These are phyloP conservation scores for Oryza meyeriana DNA, from an alignment of 176 grass and related monocot species.

Conservation along the genomic window DNA sequence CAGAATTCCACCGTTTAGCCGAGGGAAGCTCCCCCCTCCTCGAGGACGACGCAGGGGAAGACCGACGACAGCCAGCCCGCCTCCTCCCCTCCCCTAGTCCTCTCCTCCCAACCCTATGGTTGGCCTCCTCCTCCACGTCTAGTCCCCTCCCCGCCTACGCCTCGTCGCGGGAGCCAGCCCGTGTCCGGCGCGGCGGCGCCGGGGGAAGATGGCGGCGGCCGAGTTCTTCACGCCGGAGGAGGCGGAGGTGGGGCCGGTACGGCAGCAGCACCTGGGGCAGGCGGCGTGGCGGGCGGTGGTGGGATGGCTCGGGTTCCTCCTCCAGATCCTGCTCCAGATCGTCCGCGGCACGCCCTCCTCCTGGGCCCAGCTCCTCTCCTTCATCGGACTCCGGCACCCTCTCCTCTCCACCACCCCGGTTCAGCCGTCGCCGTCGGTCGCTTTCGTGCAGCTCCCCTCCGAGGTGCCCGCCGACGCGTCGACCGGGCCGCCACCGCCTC, in stretches of 20 bases:
- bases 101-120: conserved; percentile 6
- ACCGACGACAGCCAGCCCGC: background rate
- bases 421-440: conserved; percentile 27
- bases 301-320: conserved; percentile 48
- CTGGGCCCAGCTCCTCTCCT: conserved; percentile 41
- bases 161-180: background rate
- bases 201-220: conserved; percentile 15
- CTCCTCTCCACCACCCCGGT: conserved; percentile 29
- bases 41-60: background rate
- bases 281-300: conserved; percentile 51
- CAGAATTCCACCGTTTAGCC: background rate
- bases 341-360: conserved; percentile 46
- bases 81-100: background rate
- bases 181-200: background rate
- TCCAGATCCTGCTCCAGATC: conserved; percentile 60
- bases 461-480: conserved; percentile 28
- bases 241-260: conserved; percentile 5
- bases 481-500: background rate
- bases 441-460: conserved; percentile 61
- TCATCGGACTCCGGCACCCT: conserved; percentile 31
- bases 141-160: background rate
- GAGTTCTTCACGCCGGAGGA: conserved; percentile 7
- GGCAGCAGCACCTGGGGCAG: background rate
- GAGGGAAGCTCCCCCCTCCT: background rate
- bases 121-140: conserved; percentile 21